These are phyloP conservation scores for Colletotrichum acutatum DNA, from an alignment of 2,329 filamentous ascomycete species.

Conservation along the genomic window DNA sequence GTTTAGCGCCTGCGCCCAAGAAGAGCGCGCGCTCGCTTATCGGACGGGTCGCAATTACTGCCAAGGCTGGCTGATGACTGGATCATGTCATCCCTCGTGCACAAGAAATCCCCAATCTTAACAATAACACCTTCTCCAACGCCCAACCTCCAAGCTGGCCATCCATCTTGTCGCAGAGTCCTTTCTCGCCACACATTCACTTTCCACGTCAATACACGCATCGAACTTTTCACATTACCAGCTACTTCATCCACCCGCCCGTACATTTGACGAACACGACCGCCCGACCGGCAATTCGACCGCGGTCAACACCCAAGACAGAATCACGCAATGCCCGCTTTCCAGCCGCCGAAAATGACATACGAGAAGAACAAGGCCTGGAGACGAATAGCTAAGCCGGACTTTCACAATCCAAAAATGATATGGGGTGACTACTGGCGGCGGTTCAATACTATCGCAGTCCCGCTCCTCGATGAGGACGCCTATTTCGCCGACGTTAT, in stretches of 20 bases:
- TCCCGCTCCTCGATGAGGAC: constrained; percentile 20
- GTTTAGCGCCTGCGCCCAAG: constrained; percentile 2
- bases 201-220: neutral
- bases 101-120: neutral
- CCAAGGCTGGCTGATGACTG: neutral
- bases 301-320: neutral
- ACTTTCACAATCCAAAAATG: constrained; percentile 7
- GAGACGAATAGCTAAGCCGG: constrained; percentile 14
- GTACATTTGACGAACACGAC: neutral
- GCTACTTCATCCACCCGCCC: neutral
- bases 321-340: constrained; percentile 18
- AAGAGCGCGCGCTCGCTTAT: neutral
- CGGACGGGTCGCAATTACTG: neutral
- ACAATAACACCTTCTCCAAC: neutral
- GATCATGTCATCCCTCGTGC: neutral
- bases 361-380: constrained; percentile 11
- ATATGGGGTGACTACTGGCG: constrained; percentile 27
- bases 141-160: neutral
- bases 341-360: constrained; percentile 5
- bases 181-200: neutral
- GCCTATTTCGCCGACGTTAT: constrained; percentile 26
- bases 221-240: neutral
- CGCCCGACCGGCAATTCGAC: neutral
- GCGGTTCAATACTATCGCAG: constrained; percentile 27
- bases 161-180: neutral